These are phyloP conservation scores for Apiospora hydei DNA, from an alignment of 2,329 filamentous ascomycete species.

Conservation along the genomic window DNA sequence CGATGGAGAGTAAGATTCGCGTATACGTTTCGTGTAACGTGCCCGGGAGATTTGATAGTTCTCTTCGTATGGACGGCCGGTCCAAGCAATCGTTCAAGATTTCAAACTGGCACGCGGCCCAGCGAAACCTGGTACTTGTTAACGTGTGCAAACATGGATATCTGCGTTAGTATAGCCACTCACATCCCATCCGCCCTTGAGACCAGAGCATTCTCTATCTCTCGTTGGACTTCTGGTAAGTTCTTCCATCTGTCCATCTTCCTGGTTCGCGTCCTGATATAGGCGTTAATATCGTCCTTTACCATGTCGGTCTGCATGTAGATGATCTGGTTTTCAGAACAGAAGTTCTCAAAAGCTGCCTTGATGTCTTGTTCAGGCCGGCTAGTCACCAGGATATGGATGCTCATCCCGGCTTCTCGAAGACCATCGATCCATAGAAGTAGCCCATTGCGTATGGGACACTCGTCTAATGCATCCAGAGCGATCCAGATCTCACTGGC, in stretches of 20 bases:
- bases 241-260: constrained; percentile 37
- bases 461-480: constrained; percentile 43
- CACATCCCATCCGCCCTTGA: constrained; percentile 42
- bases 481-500: constrained; percentile 36
- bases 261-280: constrained; percentile 34
- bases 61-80: not conserved
- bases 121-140: constrained; percentile 32
- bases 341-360: constrained; percentile 29
- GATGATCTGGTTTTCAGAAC: constrained; percentile 30
- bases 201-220: constrained; percentile 35
- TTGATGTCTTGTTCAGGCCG: constrained; percentile 38
- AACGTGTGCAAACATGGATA: no score
- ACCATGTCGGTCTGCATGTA: constrained; percentile 33
- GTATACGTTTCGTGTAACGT: constrained; percentile 33
- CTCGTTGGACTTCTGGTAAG: constrained; percentile 31
- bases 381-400: constrained; percentile 36
- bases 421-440: constrained; percentile 30
- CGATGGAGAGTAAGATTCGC: constrained; percentile 29
- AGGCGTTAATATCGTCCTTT: constrained; percentile 37
- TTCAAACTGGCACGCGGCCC: constrained; percentile 33
- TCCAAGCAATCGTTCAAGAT: constrained; percentile 32
- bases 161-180: constrained; percentile 21
- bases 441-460: constrained; percentile 27
- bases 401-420: constrained; percentile 15
- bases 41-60: constrained; percentile 28